Evolutionary conservation across 1,139 yeast species (phyloP), one percentile per base, ranked within the genome.

Genomic region (Candida neerlandica): DNA sequence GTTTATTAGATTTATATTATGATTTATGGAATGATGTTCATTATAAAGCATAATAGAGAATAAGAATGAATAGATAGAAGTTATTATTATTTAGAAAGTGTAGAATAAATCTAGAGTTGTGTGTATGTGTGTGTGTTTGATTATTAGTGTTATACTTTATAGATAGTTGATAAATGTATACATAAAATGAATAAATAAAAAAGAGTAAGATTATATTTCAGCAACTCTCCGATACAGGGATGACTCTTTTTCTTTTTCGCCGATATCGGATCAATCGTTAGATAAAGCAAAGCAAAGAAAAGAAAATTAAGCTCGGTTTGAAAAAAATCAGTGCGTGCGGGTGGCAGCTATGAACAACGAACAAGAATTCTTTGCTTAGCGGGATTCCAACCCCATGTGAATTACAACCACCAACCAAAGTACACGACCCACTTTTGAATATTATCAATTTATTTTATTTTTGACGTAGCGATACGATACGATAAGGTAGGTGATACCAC

Each of bases 1-100:
- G 97, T 60, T 70, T 94, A 53, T 70, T 94, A 46, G 98, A 94
- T 64, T 70, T 94, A 51, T 88, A 85, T 66, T 77, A 78, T 56
- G 96, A 90, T 61, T 65, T 82, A 39, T 80, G 75, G 77, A 65
- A 60, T 32, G 58, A 53, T 34, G 48, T 48, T 23, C 50, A 48
- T 32, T 55, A 47, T 26, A 50, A 45, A 12, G 35, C 42, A 23
- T 26, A 26, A 30, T n/a, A n/a, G n/a, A n/a, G n/a, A n/a, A n/a
- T n/a, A n/a, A n/a, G n/a, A n/a, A n/a, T n/a, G n/a, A n/a, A n/a
- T n/a, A n/a, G n/a, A n/a, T 23, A 14, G 5, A 15, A 7, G n/a
- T n/a, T n/a, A n/a, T n/a, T n/a, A n/a, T n/a, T n/a, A n/a, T n/a
- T n/a, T 23, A 14, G 5, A 15, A 7, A 11, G 10, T 12, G 19